These are phyloP conservation scores for Dendrocalamus latiflorus DNA, from an alignment of 202 grass and related monocot genomes.

Conservation along the genomic window DNA sequence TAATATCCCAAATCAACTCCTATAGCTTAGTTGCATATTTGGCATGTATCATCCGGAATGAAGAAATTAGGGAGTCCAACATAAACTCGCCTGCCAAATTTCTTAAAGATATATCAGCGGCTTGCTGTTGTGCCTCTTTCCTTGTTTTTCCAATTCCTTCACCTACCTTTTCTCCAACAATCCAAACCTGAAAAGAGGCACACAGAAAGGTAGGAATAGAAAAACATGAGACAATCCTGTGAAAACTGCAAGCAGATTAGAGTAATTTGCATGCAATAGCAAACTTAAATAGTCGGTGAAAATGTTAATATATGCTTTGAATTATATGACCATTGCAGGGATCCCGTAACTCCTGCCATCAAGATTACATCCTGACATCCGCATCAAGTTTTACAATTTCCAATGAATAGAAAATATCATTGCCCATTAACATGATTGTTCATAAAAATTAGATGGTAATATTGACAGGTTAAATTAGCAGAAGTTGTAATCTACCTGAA, in stretches of 20 bases:
- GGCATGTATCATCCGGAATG: not conserved
- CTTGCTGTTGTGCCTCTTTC: conserved; percentile 62
- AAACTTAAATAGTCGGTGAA: conserved; percentile 1
- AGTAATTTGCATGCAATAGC: conserved; percentile 7
- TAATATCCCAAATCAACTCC: not conserved
- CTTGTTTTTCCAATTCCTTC: conserved; percentile 83
- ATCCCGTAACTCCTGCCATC: not conserved
- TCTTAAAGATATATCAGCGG: conserved; percentile 64
- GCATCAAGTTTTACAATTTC: not conserved
- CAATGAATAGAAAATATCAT: not conserved
- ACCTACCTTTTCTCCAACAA: conserved; percentile 86
- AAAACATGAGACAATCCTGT: not conserved
- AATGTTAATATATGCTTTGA: not conserved
- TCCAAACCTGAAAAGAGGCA: conserved; percentile 63
- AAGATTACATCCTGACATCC: conserved; percentile 6
- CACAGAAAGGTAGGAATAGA: not conserved
- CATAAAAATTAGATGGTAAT: conserved; percentile 2
- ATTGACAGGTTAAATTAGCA: conserved; percentile 4
- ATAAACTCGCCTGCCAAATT: conserved; percentile 60
- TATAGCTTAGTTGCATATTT: not conserved
- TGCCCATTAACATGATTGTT: not conserved
- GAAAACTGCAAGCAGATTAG: not conserved
- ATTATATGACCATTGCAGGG: not conserved
- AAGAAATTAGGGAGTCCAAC: not conserved
- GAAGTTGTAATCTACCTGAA: conserved; percentile 56